Evolutionary conservation across 306 rosid genomes (phyloP), one percentile per base, ranked within the genome.

Genomic region (Gastrolobium bilobum): DNA sequence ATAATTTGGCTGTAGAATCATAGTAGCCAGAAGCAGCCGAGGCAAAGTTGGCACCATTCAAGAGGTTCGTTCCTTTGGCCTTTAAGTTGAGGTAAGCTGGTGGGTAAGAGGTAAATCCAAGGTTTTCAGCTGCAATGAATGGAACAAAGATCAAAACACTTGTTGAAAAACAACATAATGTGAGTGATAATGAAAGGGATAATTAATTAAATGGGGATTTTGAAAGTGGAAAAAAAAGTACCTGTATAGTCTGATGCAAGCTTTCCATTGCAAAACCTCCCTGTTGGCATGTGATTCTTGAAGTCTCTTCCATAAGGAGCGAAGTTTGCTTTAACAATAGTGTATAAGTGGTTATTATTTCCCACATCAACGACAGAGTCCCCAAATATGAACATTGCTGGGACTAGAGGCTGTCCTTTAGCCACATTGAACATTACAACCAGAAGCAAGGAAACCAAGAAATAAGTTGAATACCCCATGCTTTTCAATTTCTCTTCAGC

Each of bases 291-390:
- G 52, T 88, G 86, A 67, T 82, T 75, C 5, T 39, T 20, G 77
- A 91, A 91, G 74, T 93, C 97, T 82, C 98, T 88, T 64, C 98
- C 98, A 78, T 91, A 93, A 51, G 98, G 98, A 79, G 73, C 88
- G 43, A 91, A 93, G 72, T 93, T 80, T 13, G 98, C 76, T 82
- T 90, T 90, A 6, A 91, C 14, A 33, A 91, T 2, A 56, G 98
- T 90, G 35, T 38, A 0, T 29, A 91, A 58, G 11, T 88, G 1
- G 65, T 91, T 91, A 7, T 93, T 93, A 50, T 91, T 93, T 0
- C 98, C 98, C 10, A 56, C 95, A 85, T 93, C 98, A 50, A 86
- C 84, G 0, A 88, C 90, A 1, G 97, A 93, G 73, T 93, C 97
- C 40, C 98, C 98, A 79, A 91, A 93, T 73, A 92, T 86, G 88